Percentiles rank a stretch among this genome's conserved stretches.
phyloP scores from a whole-genome alignment of 352 stramenopile genomes.

The Globisporangium canariense region DNA sequence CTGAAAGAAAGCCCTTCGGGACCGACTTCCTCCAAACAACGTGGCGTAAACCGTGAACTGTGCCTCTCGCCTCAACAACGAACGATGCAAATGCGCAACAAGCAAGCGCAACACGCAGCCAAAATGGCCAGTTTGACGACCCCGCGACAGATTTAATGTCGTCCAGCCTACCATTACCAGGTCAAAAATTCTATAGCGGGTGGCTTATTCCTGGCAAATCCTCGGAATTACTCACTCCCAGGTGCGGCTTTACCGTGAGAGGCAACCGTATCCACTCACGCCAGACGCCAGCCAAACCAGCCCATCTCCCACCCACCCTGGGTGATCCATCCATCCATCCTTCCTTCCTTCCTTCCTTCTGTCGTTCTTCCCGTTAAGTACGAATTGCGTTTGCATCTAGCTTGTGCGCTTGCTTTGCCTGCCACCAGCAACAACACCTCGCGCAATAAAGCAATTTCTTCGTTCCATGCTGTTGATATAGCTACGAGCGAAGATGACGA shows the following conservation, averaged over 20 bases:
- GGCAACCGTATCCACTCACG: constrained; percentile 34
- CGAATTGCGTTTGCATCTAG: constrained; percentile 24
- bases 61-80: constrained; percentile 9
- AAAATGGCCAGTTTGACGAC: constrained; percentile 18
- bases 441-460: constrained; percentile 19
- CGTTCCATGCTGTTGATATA: constrained; percentile 13
- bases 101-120: constrained; percentile 7
- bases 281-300: neutral
- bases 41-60: constrained; percentile 13
- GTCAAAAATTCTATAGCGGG: neutral
- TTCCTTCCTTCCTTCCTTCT: constrained; percentile 20
- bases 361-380: constrained; percentile 26
- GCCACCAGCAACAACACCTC: neutral
- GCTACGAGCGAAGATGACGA: constrained; percentile 59
- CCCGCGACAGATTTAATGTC: neutral
- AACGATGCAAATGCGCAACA: neutral
- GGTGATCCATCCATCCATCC: constrained; percentile 26
- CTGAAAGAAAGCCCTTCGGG: neutral
- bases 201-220: neutral
- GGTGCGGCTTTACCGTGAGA: constrained; percentile 2
- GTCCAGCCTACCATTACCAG: neutral
- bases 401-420: constrained; percentile 4
- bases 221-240: neutral
- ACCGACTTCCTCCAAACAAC: neutral
- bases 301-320: constrained; percentile 7